Conservation (phyloP, 208 protist species). For the Sergeia podlipaevii region DNA sequence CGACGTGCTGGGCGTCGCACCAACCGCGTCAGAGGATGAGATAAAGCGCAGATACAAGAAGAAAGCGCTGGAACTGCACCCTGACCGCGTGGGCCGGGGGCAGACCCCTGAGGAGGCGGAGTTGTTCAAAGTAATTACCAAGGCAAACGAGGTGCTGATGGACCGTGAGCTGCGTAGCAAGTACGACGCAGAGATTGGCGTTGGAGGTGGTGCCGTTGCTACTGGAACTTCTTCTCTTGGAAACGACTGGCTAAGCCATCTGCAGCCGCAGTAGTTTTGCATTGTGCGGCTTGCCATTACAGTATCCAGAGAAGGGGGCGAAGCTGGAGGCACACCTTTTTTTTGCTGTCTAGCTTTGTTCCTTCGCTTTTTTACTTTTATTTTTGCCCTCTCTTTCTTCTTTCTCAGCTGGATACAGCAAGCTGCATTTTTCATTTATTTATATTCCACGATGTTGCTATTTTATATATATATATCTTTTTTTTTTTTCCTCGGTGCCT, state of each 20-base stretch:
- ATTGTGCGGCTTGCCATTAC: not conserved
- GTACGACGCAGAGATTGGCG: constrained; percentile 57
- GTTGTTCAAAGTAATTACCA: constrained; percentile 89
- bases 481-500: too few relatives aligned
- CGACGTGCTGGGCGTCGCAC: constrained; percentile 81
- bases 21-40: constrained; percentile 54
- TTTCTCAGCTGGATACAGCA: not conserved
- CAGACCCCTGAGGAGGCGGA: constrained; percentile 81
- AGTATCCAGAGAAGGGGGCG: not conserved
- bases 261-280: constrained; percentile 13
- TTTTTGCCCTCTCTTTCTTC: constrained; percentile 3
- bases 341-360: not conserved
- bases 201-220: not conserved
- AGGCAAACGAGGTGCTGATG: constrained; percentile 79
- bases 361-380: not conserved
- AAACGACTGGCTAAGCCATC: constrained; percentile 44
- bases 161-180: constrained; percentile 47
- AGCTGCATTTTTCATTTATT: not conserved
- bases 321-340: not conserved
- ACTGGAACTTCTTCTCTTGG: not conserved
- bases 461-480: too few relatives aligned
- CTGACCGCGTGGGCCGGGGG: constrained; percentile 56
- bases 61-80: constrained; percentile 86
- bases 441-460: too few relatives aligned
- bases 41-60: constrained; percentile 78